Evolutionary conservation across 106 monocot genomes (phyloP).

Genomic region (Gastrodia elata): DNA sequence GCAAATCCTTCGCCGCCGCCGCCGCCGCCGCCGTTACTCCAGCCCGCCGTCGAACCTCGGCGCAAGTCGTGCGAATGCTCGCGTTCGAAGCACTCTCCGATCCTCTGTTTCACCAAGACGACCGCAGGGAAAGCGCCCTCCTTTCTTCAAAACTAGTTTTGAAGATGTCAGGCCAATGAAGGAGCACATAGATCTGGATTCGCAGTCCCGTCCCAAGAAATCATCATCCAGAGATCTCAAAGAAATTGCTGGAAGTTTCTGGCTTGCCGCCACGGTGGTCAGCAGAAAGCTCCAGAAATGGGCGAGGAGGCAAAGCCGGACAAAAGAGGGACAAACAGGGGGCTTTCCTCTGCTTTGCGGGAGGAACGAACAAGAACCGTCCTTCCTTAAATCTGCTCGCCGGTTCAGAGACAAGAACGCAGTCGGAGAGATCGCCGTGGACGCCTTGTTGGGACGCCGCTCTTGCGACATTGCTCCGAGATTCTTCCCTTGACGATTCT

Average conservation of each 20-base stretch:
- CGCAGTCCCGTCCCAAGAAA: slow-evolving; percentile 14
- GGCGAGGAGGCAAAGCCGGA: slow-evolving; percentile 36
- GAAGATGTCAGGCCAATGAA: slow-evolving; percentile 19
- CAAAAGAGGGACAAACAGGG: not conserved
- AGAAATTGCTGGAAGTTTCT: slow-evolving; percentile 45
- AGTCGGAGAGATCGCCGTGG: slow-evolving; percentile 47
- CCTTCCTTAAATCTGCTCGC: not conserved
- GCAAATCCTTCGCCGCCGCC: slow-evolving; percentile 59
- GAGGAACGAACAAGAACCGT: not conserved
- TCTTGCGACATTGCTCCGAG: slow-evolving; percentile 73
- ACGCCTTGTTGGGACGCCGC: slow-evolving; percentile 45
- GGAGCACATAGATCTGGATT: slow-evolving; percentile 25
- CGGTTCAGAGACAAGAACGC: not conserved
- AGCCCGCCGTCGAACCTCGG: slow-evolving; percentile 29
- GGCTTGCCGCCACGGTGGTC: slow-evolving; percentile 58
- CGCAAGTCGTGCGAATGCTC: slow-evolving; percentile 52
- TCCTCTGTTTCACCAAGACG: slow-evolving; percentile 39
- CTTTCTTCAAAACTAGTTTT: slow-evolving; percentile 1
- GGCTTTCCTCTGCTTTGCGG: not conserved
- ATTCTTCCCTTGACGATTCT: slow-evolving; percentile 74
- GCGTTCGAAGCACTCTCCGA: slow-evolving; percentile 32
- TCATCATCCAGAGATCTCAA: slow-evolving; percentile 7
- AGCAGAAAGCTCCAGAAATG: slow-evolving; percentile 75
- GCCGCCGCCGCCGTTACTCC: not conserved
- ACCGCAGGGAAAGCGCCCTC: not conserved